A percentile compares a stretch with the other conserved stretches of the same genome.
Conservation (phyloP, 371 early-diverging fungal species). For the Mortierella sp. region DNA sequence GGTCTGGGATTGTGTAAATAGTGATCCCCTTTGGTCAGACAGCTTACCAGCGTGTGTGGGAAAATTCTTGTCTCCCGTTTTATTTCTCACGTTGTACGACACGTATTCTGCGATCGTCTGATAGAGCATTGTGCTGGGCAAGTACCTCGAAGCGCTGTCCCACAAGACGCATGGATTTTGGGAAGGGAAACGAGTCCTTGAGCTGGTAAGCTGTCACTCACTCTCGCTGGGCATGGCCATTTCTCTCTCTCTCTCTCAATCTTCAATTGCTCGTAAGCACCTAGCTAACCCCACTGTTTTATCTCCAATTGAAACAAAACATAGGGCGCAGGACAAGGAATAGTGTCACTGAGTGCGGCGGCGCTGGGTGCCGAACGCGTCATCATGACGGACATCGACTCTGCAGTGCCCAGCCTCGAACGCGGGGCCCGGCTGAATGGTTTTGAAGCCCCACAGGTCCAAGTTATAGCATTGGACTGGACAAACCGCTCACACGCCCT, state of each 20-base stretch:
- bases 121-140: conserved; percentile 53
- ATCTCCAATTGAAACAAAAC: neutral
- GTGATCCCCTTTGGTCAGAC: neutral
- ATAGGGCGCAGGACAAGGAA: conserved; percentile 56
- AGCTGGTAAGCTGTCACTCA: conserved; percentile 24
- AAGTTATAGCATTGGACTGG: conserved; percentile 47
- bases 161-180: conserved; percentile 24
- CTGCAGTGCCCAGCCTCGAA: conserved; percentile 24
- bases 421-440: conserved; percentile 28
- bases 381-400: conserved; percentile 45
- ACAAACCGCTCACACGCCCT: conserved; percentile 24
- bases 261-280: too few species aligned
- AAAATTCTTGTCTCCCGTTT: conserved; percentile 7
- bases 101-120: neutral
- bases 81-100: too few species aligned
- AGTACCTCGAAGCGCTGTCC: conserved; percentile 47
- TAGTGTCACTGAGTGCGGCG: conserved; percentile 47
- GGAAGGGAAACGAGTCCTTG: conserved; percentile 37
- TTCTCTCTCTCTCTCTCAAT: neutral
- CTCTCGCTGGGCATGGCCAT: neutral
- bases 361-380: conserved; percentile 44
- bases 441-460: conserved; percentile 28
- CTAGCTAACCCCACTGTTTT: neutral
- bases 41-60: neutral
- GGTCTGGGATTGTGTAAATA: conserved; percentile 57